These are phyloP conservation scores for Sodiomyces alkalinus DNA, from an alignment of 2,329 filamentous ascomycete genomes.

Conservation along the genomic window DNA sequence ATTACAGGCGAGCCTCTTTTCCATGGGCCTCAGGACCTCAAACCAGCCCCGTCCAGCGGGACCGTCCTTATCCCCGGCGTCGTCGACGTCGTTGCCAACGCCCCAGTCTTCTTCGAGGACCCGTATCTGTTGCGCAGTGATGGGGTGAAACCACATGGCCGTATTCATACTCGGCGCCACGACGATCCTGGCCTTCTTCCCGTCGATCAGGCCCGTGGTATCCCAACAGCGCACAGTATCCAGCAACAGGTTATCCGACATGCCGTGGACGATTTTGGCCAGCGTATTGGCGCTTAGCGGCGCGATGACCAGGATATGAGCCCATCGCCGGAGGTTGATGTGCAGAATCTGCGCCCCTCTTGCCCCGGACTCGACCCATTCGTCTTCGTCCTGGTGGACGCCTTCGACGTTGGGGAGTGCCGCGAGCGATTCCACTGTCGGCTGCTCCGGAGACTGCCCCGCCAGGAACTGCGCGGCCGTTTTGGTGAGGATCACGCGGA, in stretches of 20 bases:
- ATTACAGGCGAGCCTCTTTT: conserved; percentile 71
- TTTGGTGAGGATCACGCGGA: conserved; percentile 70
- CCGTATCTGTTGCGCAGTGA: conserved; percentile 58
- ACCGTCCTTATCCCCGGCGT: no score
- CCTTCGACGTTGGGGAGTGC: conserved; percentile 58
- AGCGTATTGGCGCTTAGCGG: conserved; percentile 75
- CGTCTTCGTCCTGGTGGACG: conserved; percentile 70
- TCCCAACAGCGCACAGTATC: conserved; percentile 80
- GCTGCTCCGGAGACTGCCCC: conserved; percentile 66
- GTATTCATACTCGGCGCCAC: conserved; percentile 81
- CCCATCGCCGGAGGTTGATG: conserved; percentile 71
- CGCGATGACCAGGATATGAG: conserved; percentile 63
- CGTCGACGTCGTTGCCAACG: conserved; percentile 17
- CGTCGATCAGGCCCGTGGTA: conserved; percentile 45
- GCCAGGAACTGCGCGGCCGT: conserved; percentile 61
- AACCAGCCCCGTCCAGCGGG: no score
- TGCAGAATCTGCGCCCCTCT: conserved; percentile 72
- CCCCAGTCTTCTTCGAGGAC: conserved; percentile 66
- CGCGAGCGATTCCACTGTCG: conserved; percentile 43
- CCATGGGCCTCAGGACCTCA: conserved; percentile 55
- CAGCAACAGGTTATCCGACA: conserved; percentile 64
- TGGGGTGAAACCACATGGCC: conserved; percentile 76
- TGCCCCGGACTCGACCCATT: conserved; percentile 69
- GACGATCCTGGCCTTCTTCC: conserved; percentile 48
- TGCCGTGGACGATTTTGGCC: conserved; percentile 67